These are phyloP conservation scores for Phytopythium oedochilum DNA, from an alignment of 352 stramenopile species.

Conservation along the genomic window DNA sequence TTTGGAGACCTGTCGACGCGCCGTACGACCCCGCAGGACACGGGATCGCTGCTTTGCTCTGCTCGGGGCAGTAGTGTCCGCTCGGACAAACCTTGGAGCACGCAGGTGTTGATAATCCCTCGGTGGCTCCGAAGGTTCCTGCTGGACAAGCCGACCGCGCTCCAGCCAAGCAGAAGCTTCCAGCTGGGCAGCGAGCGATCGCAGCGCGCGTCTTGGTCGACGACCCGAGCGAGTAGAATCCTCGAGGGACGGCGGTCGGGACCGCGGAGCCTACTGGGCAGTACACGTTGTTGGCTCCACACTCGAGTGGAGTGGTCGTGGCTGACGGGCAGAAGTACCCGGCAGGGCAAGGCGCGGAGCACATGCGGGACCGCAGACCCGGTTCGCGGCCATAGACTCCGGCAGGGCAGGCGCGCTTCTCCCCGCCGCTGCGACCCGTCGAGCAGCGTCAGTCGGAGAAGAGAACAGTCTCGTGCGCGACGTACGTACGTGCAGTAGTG, in stretches of 20 bases:
- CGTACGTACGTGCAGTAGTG: conserved; percentile 59
- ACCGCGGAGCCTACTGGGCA: conserved; percentile 47
- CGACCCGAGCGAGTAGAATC: conserved; percentile 42
- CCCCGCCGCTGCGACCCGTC: conserved; percentile 20
- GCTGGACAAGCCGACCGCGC: conserved; percentile 33
- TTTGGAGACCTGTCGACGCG: conserved; percentile 21
- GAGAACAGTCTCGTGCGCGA: neutral
- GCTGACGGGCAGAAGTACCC: conserved; percentile 59
- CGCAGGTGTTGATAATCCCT: conserved; percentile 12
- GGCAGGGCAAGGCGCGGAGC: conserved; percentile 50
- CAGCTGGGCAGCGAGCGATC: conserved; percentile 35
- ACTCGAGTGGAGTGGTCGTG: conserved; percentile 30
- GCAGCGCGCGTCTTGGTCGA: conserved; percentile 18
- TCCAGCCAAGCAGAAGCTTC: conserved; percentile 57
- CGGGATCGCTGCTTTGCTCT: conserved; percentile 16
- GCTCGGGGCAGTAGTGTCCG: conserved; percentile 53
- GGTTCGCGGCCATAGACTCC: conserved; percentile 52
- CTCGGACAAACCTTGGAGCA: conserved; percentile 51
- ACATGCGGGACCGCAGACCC: conserved; percentile 31
- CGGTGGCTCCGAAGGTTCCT: conserved; percentile 37
- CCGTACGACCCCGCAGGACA: conserved; percentile 63
- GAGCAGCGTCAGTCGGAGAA: neutral
- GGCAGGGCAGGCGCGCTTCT: conserved; percentile 36
- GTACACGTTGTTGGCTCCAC: conserved; percentile 35
- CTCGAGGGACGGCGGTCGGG: conserved; percentile 20